Conservation (phyloP, 2,329 filamentous ascomycete genomes). For the Rutstroemia sp. region DNA sequence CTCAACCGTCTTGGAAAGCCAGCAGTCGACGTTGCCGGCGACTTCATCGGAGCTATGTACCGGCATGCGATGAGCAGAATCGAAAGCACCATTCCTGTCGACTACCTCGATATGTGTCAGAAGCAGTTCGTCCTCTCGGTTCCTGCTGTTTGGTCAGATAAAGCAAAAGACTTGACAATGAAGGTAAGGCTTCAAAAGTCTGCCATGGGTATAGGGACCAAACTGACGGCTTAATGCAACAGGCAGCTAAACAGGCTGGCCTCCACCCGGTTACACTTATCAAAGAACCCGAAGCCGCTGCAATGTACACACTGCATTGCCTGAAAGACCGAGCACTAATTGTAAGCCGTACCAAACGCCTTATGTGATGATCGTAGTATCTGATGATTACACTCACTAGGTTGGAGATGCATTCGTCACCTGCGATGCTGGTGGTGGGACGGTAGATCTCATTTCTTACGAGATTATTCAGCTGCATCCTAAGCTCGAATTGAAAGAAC, state of each 20-base stretch:
- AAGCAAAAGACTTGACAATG: constrained; percentile 43
- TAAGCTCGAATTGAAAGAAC: constrained; percentile 22
- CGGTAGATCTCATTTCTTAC: constrained; percentile 31
- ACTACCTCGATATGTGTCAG: constrained; percentile 36
- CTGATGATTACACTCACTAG: background rate
- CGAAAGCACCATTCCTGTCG: constrained; percentile 35
- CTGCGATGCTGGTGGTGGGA: constrained; percentile 29
- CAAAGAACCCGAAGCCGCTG: constrained; percentile 18
- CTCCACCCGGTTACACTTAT: constrained; percentile 7
- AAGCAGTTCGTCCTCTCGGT: constrained; percentile 50
- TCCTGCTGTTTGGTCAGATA: constrained; percentile 51
- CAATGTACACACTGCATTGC: constrained; percentile 12
- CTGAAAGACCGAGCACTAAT: constrained; percentile 2
- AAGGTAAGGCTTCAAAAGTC: constrained; percentile 27
- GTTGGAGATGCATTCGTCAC: constrained; percentile 27
- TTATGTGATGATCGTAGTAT: background rate
- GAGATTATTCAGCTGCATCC: constrained; percentile 15
- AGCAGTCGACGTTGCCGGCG: constrained; percentile 40
- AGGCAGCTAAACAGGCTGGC: constrained; percentile 13
- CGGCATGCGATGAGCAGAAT: constrained; percentile 40
- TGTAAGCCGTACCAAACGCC: constrained; percentile 15
- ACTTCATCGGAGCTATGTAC: constrained; percentile 30
- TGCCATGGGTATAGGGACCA: background rate
- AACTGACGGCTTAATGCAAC: background rate
- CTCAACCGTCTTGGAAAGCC: constrained; percentile 36